Evolutionary conservation across 371 early-diverging fungal genomes (phyloP).

Genomic region (Mucor circinelloides): DNA sequence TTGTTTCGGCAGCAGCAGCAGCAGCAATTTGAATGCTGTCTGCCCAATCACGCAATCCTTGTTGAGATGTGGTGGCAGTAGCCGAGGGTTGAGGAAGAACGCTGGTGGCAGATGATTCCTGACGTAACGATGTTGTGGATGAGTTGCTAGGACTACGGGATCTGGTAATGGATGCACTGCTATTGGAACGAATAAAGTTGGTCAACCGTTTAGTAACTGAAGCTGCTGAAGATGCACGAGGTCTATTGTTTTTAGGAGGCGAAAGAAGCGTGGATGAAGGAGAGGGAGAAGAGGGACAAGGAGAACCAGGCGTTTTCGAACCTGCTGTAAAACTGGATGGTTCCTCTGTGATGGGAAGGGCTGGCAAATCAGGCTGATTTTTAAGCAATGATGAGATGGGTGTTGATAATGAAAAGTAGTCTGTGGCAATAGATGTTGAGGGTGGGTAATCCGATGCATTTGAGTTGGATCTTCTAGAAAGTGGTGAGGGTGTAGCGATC

Average conservation of each 20-base stretch:
- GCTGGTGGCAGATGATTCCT: neutral
- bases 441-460: neutral
- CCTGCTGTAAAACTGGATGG: neutral
- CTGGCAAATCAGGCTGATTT: slow-evolving; percentile 23
- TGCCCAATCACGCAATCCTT: slow-evolving; percentile 5
- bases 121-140: slow-evolving; percentile 6
- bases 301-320: neutral
- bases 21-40: slow-evolving; percentile 7
- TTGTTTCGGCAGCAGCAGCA: neutral
- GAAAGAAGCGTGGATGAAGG: neutral
- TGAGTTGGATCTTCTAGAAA: neutral
- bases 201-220: slow-evolving; percentile 28
- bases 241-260: slow-evolving; percentile 8
- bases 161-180: slow-evolving; percentile 6
- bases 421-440: neutral
- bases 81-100: neutral
- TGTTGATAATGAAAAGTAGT: slow-evolving; percentile 7
- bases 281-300: neutral
- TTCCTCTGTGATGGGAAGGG: slow-evolving; percentile 13
- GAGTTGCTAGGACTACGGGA: slow-evolving; percentile 13
- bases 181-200: slow-evolving; percentile 24
- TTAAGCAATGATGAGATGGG: slow-evolving; percentile 22
- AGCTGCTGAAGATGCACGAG: slow-evolving; percentile 26
- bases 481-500: slow-evolving; percentile 1
- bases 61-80: neutral